Evolutionary conservation across 2,329 filamentous ascomycete species (phyloP).

Genomic region (Neonectria punicea): DNA sequence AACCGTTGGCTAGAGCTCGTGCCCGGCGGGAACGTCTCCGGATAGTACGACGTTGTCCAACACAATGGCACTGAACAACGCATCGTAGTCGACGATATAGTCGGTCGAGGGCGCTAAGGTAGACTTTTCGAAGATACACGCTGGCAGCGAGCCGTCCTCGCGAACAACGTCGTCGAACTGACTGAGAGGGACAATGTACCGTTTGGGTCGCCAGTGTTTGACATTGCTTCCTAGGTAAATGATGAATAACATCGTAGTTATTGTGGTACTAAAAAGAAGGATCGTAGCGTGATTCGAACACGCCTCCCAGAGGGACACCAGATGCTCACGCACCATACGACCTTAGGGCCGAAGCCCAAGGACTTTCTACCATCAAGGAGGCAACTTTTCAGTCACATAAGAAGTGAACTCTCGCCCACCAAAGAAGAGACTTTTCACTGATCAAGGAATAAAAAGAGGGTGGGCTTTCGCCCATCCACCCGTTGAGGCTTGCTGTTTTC

Average conservation of each 20-base stretch:
- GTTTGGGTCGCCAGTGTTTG: too few species aligned
- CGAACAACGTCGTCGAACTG: conserved; percentile 48
- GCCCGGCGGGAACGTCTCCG: conserved; percentile 42
- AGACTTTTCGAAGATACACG: conserved; percentile 49
- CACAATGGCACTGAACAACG: conserved; percentile 46
- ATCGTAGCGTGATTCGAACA: too few species aligned
- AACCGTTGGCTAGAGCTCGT: conserved; percentile 46
- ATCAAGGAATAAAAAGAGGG: background rate
- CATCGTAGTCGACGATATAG: conserved; percentile 52
- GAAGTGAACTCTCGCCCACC: background rate
- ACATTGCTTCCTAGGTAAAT: too few species aligned
- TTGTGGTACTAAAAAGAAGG: too few species aligned
- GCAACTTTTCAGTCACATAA: too few species aligned
- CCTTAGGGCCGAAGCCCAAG: background rate
- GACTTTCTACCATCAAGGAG: background rate
- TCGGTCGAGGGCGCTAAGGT: conserved; percentile 44
- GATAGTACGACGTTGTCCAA: conserved; percentile 48
- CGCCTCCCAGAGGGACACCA: too few species aligned
- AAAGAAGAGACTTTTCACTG: background rate
- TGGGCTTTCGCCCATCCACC: background rate
- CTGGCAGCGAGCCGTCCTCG: conserved; percentile 47
- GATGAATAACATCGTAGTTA: too few species aligned
- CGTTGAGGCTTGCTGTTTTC: background rate
- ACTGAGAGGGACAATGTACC: too few species aligned
- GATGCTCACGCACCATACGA: too few species aligned